Evolutionary conservation across 768 basidiomycete genomes (phyloP).

Genomic region (Suillus americanus): DNA sequence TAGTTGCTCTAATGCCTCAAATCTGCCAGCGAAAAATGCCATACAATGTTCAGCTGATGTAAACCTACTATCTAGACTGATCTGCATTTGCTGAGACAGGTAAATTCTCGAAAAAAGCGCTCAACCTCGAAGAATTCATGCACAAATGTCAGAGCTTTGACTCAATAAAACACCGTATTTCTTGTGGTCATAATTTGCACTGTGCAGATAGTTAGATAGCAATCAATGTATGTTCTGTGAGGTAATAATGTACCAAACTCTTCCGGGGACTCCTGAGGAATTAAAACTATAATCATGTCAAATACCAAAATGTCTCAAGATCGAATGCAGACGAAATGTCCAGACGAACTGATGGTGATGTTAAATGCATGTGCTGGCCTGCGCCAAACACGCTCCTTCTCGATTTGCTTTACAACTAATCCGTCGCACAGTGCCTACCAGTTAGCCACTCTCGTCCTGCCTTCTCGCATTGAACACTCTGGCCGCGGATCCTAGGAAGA

Average conservation of each 20-base stretch:
- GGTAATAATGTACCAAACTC: conserved; percentile 25
- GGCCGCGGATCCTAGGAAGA: conserved; percentile 17
- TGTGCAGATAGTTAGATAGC: neutral
- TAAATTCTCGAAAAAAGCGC: neutral
- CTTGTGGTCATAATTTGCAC: neutral
- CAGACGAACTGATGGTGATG: conserved; percentile 22
- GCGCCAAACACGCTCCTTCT: conserved; percentile 24
- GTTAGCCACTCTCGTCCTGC: neutral
- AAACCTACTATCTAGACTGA: neutral
- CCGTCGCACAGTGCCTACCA: conserved; percentile 8
- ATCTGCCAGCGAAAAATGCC: neutral
- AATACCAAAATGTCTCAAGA: neutral
- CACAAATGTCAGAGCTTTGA: neutral
- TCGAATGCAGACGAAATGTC: conserved; percentile 26
- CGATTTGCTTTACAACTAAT: conserved; percentile 8
- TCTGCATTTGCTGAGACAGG: neutral
- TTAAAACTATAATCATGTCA: conserved; percentile 12
- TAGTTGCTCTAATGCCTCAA: neutral
- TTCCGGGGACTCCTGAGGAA: conserved; percentile 26
- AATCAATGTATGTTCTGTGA: neutral
- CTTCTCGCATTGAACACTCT: neutral
- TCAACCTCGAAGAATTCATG: neutral
- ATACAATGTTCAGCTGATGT: neutral
- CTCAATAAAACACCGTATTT: neutral
- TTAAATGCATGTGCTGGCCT: conserved; percentile 29